Evolutionary conservation across 164 flowering plant genomes (phyloP).

Genomic region (Stephania cephalantha): DNA sequence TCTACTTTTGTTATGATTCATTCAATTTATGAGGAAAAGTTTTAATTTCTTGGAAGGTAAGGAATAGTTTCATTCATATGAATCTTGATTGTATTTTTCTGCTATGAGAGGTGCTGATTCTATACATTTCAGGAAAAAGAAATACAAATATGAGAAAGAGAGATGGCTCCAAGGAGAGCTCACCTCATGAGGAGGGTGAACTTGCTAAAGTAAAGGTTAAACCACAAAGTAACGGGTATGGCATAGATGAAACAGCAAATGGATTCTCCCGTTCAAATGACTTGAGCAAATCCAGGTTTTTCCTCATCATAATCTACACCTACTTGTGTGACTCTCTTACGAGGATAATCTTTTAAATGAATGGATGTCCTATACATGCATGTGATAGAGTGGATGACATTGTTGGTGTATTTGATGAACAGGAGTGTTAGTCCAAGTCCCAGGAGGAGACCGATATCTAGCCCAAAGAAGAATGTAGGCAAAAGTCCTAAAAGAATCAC

Average conservation of each 20-base stretch:
- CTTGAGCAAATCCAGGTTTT: constrained; percentile 51
- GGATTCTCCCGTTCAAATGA: constrained; percentile 21
- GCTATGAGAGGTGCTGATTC: constrained; percentile 23
- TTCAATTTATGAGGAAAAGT: neutral
- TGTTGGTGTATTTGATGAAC: constrained; percentile 15
- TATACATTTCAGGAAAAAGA: constrained; percentile 13
- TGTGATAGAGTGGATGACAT: constrained; percentile 1
- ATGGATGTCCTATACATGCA: neutral
- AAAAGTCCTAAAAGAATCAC: constrained; percentile 28
- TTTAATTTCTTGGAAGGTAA: neutral
- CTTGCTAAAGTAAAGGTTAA: constrained; percentile 28
- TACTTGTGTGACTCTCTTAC: neutral
- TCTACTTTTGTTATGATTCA: neutral
- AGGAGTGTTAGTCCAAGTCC: constrained; percentile 40
- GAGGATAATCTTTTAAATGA: neutral
- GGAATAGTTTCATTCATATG: constrained; percentile 1
- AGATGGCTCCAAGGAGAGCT: constrained; percentile 17
- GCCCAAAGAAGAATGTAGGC: constrained; percentile 29
- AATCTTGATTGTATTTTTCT: constrained; percentile 16
- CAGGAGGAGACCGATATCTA: constrained; percentile 18
- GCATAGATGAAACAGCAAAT: constrained; percentile 16
- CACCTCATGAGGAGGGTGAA: constrained; percentile 55
- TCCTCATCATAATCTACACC: neutral
- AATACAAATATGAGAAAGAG: constrained; percentile 16
- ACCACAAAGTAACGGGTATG: constrained; percentile 34